Percentiles rank a stretch among this genome's conserved stretches.
These are phyloP conservation scores for Colletotrichum brevisporum DNA, from an alignment of 2,329 filamentous ascomycete genomes.

Conservation along the genomic window DNA sequence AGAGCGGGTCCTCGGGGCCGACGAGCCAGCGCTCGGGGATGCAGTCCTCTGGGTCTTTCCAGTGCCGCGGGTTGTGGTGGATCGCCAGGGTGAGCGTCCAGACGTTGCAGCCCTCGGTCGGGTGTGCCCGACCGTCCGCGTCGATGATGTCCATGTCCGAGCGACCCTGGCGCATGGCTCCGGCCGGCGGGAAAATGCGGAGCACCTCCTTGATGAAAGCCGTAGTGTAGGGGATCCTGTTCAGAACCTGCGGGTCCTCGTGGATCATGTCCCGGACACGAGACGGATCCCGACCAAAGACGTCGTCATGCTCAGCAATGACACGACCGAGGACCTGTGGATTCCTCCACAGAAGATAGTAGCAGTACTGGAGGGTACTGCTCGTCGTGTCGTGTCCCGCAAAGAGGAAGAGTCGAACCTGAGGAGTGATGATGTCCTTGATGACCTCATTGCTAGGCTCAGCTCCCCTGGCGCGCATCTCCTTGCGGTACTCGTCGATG, in stretches of 20 bases:
- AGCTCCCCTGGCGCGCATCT: not conserved
- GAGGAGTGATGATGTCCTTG: slow-evolving; percentile 41
- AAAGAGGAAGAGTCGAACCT: slow-evolving; percentile 51
- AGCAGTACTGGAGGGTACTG: slow-evolving; percentile 45
- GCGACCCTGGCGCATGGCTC: slow-evolving; percentile 55
- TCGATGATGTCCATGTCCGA: slow-evolving; percentile 56
- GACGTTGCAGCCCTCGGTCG: slow-evolving; percentile 60
- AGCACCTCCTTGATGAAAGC: slow-evolving; percentile 70
- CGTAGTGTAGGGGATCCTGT: slow-evolving; percentile 64
- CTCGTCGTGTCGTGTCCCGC: slow-evolving; percentile 52
- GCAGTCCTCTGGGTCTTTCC: slow-evolving; percentile 59
- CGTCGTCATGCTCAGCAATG: slow-evolving; percentile 50
- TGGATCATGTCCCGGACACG: slow-evolving; percentile 55
- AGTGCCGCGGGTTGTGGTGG: slow-evolving; percentile 57
- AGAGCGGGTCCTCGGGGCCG: slow-evolving; percentile 18
- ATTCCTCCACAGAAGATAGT: slow-evolving; percentile 44
- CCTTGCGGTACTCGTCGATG: slow-evolving; percentile 23
- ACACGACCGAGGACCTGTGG: slow-evolving; percentile 44
- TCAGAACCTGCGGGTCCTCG: slow-evolving; percentile 60
- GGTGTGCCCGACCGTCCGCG: slow-evolving; percentile 57
- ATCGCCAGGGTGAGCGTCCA: slow-evolving; percentile 54
- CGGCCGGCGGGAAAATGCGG: slow-evolving; percentile 66
- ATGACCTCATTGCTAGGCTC: slow-evolving; percentile 7
- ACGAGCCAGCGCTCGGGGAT: slow-evolving; percentile 62
- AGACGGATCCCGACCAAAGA: slow-evolving; percentile 61